Percentiles rank a stretch among this genome's conserved stretches.
Evolutionary conservation across 2,329 filamentous ascomycete species (phyloP).

Genomic region (Clarireedia paspali): DNA sequence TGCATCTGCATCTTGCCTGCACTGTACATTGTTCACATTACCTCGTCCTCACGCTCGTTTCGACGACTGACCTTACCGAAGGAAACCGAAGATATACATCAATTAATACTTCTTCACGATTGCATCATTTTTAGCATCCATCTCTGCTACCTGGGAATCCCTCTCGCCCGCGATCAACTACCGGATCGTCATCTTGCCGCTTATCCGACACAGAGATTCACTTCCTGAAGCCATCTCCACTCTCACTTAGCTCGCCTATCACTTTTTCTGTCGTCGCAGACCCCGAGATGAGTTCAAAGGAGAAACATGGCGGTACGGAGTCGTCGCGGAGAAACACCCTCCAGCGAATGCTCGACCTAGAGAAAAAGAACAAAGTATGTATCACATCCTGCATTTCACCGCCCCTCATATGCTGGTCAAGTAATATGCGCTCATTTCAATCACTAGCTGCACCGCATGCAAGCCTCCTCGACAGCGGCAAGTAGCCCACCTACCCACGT

Average conservation of each 20-base stretch:
- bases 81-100: too few relatives aligned
- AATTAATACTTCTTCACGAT: too few relatives aligned
- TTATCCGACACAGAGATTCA: too few relatives aligned
- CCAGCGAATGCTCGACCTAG: constrained; percentile 51
- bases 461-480: constrained; percentile 15
- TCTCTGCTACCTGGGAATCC: too few relatives aligned
- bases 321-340: constrained; percentile 29
- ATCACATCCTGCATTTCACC: background rate
- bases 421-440: constrained; percentile 25
- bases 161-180: too few relatives aligned
- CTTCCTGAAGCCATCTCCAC: background rate
- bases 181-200: too few relatives aligned
- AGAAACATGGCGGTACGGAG: constrained; percentile 10
- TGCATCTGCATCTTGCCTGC: too few relatives aligned
- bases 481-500: background rate
- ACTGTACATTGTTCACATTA: too few relatives aligned
- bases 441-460: constrained; percentile 33
- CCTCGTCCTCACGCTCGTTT: too few relatives aligned
- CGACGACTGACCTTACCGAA: too few relatives aligned
- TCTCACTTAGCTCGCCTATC: background rate
- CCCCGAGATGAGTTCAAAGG: constrained; percentile 12
- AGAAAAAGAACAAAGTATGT: constrained; percentile 50
- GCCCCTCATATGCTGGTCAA: background rate
- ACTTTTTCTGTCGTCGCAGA: background rate
- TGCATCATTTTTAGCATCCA: too few relatives aligned